Evolutionary conservation across 306 rosid species (phyloP).

Genomic region (Casuarina glauca): DNA sequence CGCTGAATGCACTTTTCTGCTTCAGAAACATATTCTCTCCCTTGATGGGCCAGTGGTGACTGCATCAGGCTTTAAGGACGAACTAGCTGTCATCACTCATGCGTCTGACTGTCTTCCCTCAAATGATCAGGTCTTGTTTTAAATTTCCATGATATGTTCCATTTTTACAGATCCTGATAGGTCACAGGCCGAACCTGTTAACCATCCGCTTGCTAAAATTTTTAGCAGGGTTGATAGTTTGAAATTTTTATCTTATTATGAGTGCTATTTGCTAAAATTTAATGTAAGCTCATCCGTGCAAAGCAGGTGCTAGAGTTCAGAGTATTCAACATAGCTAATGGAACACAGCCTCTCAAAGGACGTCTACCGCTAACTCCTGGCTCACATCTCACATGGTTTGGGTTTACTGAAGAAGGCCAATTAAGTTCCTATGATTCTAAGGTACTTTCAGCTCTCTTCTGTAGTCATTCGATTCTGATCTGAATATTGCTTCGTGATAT

Average conservation of each 20-base stretch:
- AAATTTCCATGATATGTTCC: neutral
- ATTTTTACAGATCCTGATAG: conserved; percentile 14
- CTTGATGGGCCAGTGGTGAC: conserved; percentile 91
- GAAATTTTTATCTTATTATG: neutral
- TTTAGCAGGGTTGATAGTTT: neutral
- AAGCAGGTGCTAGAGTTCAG: conserved; percentile 74
- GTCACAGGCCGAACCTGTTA: conserved; percentile 5
- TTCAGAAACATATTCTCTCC: conserved; percentile 67
- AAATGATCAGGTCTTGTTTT: conserved; percentile 70
- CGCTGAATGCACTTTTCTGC: conserved; percentile 40
- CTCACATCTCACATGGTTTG: conserved; percentile 81
- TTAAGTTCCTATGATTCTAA: conserved; percentile 87
- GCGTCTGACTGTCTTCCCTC: conserved; percentile 69
- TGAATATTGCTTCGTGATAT: conserved; percentile 18
- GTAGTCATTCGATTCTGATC: conserved; percentile 8
- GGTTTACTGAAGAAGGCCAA: conserved; percentile 87
- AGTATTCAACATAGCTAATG: conserved; percentile 56
- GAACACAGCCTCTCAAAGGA: conserved; percentile 59
- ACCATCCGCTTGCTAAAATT: neutral
- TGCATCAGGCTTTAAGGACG: conserved; percentile 84
- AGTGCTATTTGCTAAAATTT: conserved; percentile 17
- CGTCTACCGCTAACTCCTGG: conserved; percentile 84
- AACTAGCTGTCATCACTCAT: conserved; percentile 84
- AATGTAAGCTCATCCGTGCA: conserved; percentile 23
- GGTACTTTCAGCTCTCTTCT: conserved; percentile 42